Evolutionary conservation across 1,139 yeast genomes (phyloP).

Genomic region (Hansenula lynferdii): DNA sequence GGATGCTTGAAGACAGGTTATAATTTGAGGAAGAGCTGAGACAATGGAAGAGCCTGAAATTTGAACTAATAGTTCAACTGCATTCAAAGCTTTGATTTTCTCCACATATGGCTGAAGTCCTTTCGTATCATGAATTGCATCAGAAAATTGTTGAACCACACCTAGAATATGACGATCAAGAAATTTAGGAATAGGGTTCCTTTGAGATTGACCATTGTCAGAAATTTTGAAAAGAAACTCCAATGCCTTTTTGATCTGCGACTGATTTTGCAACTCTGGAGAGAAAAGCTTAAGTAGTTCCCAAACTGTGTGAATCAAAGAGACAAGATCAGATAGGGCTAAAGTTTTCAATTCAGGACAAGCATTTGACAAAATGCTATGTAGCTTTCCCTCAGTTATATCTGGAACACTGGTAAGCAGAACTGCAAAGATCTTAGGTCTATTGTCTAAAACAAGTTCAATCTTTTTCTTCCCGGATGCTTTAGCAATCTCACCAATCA

Average conservation of each 20-base stretch:
- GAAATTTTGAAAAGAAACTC: constrained; percentile 21
- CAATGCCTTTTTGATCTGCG: constrained; percentile 23
- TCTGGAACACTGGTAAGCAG: constrained; percentile 31
- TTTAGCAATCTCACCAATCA: constrained; percentile 52
- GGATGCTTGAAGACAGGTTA: constrained; percentile 82
- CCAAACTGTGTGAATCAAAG: constrained; percentile 22
- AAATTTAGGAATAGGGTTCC: constrained; percentile 23
- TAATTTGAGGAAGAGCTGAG: constrained; percentile 82
- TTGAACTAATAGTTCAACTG: constrained; percentile 63
- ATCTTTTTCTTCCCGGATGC: constrained; percentile 19
- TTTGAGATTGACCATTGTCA: constrained; percentile 20
- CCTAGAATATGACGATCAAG: constrained; percentile 66
- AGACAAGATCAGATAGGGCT: constrained; percentile 38
- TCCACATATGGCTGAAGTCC: constrained; percentile 72
- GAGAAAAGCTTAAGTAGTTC: constrained; percentile 24
- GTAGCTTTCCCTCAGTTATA: constrained; percentile 46
- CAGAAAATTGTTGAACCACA: constrained; percentile 74
- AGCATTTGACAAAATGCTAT: constrained; percentile 49
- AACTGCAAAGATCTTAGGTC: constrained; percentile 40
- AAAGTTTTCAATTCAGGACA: constrained; percentile 36
- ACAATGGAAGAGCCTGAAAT: constrained; percentile 60
- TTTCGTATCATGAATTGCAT: constrained; percentile 66
- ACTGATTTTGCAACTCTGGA: constrained; percentile 19
- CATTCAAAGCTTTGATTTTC: constrained; percentile 67
- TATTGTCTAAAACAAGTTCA: constrained; percentile 23